Base-by-base conservation (phyloP, 2,329 filamentous ascomycete genomes). In the Alternaria triticina region DNA sequence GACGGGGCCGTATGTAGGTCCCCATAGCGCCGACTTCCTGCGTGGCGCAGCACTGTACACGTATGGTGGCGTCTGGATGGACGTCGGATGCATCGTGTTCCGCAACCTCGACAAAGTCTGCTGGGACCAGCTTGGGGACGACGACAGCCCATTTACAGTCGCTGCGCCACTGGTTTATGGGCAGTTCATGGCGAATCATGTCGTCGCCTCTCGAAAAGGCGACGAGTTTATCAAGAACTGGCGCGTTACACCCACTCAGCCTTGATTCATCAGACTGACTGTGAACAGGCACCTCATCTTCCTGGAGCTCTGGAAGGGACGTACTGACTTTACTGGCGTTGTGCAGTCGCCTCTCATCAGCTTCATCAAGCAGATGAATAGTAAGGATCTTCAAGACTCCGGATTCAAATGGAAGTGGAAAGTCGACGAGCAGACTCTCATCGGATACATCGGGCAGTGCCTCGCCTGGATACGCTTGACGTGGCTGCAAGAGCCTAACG, bases 21-120 rank as follows among this genome's bases (percentile, higher is more conserved):
- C 77, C 1, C 85, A 87, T 63, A 80, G 78, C 1, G 82, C 82
- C 3, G 85, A 87, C 56, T 75, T 86, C 1, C 72, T 86, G 6
- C 81, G 85, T 0, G 75, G 84, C 6, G 79, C 81, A n/a, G 72
- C 78, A 6, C 63, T 84, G 13, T 77, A 75, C 54, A 62, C 69
- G 15, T 78, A 82, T 55, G 82, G 82, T 7, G 82, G 82, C 22
- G 79, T 77, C 0, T 82, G 77, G 72, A 75, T 83, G 64, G 82
- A 84, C 59, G 79, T 82, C 6, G 81, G 81, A 5, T 76, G 71
- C 45, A 74, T 83, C 15, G 61, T 82, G n/a, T 69, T 81, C 30
- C 70, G 80, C 6, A 65, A 70, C 27, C 68, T 83, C 25, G 80
- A 83, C 57, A 67, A 74, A 13, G 71, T 82, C 36, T 82, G 79